A percentile compares a stretch with the other conserved stretches of the same genome.
Conservation (phyloP, 1,139 yeast genomes). For the Hanseniaspora sp. region DNA sequence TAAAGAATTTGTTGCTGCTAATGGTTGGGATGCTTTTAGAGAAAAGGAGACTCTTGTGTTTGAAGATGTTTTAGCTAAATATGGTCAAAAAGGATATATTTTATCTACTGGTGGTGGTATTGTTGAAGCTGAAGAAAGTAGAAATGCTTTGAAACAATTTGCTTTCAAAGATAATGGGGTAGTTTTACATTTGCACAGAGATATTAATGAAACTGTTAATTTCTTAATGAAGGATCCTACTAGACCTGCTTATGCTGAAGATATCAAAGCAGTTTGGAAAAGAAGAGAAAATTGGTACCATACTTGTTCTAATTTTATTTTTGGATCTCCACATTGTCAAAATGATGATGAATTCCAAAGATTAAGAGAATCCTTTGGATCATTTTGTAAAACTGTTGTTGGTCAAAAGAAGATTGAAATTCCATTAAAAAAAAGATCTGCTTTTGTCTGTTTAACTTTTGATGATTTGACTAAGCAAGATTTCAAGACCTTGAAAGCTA, state of each 20-base stretch:
- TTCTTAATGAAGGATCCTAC: constrained; percentile 67
- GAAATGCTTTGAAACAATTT: constrained; percentile 50
- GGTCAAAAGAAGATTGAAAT: constrained; percentile 40
- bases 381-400: constrained; percentile 50
- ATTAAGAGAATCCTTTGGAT: constrained; percentile 49
- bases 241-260: constrained; percentile 78
- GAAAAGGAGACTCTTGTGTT: constrained; percentile 52
- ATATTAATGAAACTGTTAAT: constrained; percentile 64
- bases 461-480: constrained; percentile 41
- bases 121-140: constrained; percentile 65
- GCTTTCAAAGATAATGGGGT: constrained; percentile 40
- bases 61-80: constrained; percentile 38
- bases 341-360: constrained; percentile 44
- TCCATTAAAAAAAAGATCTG: constrained; percentile 45
- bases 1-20: constrained; percentile 50
- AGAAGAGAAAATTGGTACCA: constrained; percentile 72
- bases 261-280: constrained; percentile 70
- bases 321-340: constrained; percentile 65
- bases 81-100: constrained; percentile 47
- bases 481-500: constrained; percentile 39
- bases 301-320: constrained; percentile 68
- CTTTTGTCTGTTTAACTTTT: constrained; percentile 62
- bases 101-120: constrained; percentile 96
- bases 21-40: constrained; percentile 87
- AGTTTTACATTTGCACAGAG: constrained; percentile 84